Evolutionary conservation across 805 yeast genomes (phyloP), one percentile per base, ranked within the genome.

Genomic region (Starmerella asiatica): DNA sequence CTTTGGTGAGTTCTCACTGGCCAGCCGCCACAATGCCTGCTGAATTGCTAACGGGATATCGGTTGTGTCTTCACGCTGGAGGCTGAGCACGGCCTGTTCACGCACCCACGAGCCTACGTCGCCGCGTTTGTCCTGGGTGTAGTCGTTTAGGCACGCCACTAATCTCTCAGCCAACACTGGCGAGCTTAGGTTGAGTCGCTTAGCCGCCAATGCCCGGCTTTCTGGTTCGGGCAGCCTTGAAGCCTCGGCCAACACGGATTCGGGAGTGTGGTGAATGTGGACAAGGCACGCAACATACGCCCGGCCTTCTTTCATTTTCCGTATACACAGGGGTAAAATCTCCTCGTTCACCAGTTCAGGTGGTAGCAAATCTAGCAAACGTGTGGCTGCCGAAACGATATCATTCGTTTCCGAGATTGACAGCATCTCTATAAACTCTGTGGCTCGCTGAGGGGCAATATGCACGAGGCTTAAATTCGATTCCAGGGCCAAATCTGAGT

Each of bases 91-190:
- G 1, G 76, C 63, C 0, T 76, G 67, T 1, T 54, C 46, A 34
- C 97, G 62, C 1, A 84, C 70, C 50, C 74, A 69, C 34, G 82
- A 72, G 2, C 97, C 97, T n/a, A 85, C 86, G 60, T 86, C 97
- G 8, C 97, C 97, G 52, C 82, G 79, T 21, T 73, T 72, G 0
- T 88, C 80, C 2, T 70, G 61, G 0, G 93, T 73, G 55, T 85
- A 84, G 51, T 86, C 95, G 45, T 78, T 76, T 12, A 88, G 57
- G 26, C 72, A 69, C 1, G 45, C 47, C 1, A 67, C 33, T 1
- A 47, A 28, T 17, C 8, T 17, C 8, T 26, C 33, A 1, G 19
- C 32, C 9, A 19, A 18, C 24, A 18, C 43, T n/a, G 16, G 11
- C 5, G 17, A 15, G 14, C 9, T 12, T 2, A 21, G 11, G 3